Evolutionary conservation across 202 grass and related monocot species (phyloP), one percentile per base, ranked within the genome.

Genomic region (Eragrostis tef): DNA sequence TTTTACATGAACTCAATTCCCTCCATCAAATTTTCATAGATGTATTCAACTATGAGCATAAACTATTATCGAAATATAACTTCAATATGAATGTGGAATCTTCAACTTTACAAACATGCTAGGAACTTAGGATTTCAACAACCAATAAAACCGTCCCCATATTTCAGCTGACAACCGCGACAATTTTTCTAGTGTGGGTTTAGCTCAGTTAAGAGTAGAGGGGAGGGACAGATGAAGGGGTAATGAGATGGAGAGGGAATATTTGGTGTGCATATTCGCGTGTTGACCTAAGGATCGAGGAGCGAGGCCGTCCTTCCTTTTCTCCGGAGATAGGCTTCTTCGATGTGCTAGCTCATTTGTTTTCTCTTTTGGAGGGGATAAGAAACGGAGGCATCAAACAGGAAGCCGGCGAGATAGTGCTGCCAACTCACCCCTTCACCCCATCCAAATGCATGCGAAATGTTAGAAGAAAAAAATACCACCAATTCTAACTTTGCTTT

Each of bases 311-410:
- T 56, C 22, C 75, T 41, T n/a, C 53, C 46, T 45, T 66, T 72
- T 72, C 57, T 57, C 17, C 50, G 20, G 15, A 6, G 70, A 81
- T 70, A 63, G 63, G 71, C 65, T 71, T 64, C 7, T 71, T 64
- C 7, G 84, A 74, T 74, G 60, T 52, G 66, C 24, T 45, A 16
- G 86, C 50, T 77, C 11, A 62, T 70, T 80, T 77, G 83, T 82
- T 53, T 71, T 80, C 15, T 52, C 19, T 27, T 54, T 67, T 58
- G 31, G 86, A 79, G 26, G 43, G 47, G 73, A 87, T 77, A 82
- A 82, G 79, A 82, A 82, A 82, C 6, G 46, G 64, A 56, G 54
- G 64, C 9, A 78, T 77, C 79, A 20, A 87, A 71, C 14, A 13
- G 72, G 77, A 65, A 68, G 77, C 14, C 9, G 42, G 24, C 48